phyloP scores from a whole-genome alignment of 306 rosid genomes.

The Glycine latifolia region DNA sequence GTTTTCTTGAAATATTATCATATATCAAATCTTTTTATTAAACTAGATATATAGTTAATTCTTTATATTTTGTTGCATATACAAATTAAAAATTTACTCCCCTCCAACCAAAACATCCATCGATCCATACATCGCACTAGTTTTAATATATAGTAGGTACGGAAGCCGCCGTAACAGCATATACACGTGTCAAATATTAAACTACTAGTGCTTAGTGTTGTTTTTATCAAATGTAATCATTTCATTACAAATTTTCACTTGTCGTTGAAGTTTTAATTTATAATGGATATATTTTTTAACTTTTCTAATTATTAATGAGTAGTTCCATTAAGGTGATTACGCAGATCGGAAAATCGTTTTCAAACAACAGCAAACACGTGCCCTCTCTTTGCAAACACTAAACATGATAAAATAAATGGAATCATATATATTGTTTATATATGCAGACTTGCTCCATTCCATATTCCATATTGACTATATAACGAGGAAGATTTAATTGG shows the following conservation, averaged over 20 bases:
- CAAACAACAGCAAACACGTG: conserved; percentile 2
- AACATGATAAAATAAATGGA: neutral
- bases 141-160: neutral
- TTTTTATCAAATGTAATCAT: neutral
- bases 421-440: neutral
- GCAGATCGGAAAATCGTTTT: neutral
- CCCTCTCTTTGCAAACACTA: neutral
- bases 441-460: too few species aligned
- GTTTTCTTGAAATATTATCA: too few species aligned
- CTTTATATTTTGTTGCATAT: too few species aligned
- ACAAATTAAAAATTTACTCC: too few species aligned
- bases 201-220: neutral
- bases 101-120: too few species aligned
- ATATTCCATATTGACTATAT: too few species aligned
- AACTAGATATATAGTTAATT: too few species aligned
- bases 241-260: neutral
- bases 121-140: too few species aligned
- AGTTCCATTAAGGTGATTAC: neutral
- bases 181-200: neutral
- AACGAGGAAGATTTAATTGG: too few species aligned
- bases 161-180: conserved; percentile 3
- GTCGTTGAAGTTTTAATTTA: too few species aligned
- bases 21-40: too few species aligned
- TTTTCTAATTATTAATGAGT: conserved; percentile 10
- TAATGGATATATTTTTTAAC: neutral